A percentile compares a stretch with the other conserved stretches of the same genome.
These are phyloP conservation scores for Rhizoclosmatium sp. DNA, from an alignment of 192 early-diverging fungal genomes.

Conservation along the genomic window DNA sequence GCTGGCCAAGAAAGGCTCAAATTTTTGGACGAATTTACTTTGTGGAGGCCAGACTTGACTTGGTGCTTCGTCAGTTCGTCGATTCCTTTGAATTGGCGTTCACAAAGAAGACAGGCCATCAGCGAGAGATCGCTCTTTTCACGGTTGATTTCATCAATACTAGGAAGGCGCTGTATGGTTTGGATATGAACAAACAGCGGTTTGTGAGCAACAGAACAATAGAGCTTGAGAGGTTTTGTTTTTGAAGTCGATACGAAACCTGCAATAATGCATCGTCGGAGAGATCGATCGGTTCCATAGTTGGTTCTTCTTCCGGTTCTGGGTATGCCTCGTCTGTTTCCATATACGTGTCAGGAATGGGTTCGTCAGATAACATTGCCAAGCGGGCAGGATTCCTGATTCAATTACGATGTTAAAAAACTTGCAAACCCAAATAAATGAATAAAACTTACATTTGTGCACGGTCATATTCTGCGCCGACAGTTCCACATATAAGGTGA, in stretches of 20 bases:
- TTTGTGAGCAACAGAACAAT: neutral
- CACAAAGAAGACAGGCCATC: slow-evolving; percentile 67
- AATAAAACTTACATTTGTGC: neutral
- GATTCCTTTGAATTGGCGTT: slow-evolving; percentile 61
- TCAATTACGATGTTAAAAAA: too few species aligned
- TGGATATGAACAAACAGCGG: slow-evolving; percentile 42
- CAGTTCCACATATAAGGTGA: neutral
- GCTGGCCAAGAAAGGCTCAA: neutral
- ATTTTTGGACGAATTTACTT: slow-evolving; percentile 34
- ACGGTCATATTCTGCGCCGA: neutral
- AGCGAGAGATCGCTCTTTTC: slow-evolving; percentile 49
- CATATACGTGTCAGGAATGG: too few species aligned
- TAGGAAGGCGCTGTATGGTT: slow-evolving; percentile 35
- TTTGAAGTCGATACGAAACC: slow-evolving; percentile 7
- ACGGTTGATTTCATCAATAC: slow-evolving; percentile 44
- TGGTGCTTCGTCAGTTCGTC: slow-evolving; percentile 64
- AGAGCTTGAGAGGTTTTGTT: slow-evolving; percentile 25
- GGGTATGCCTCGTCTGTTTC: too few species aligned
- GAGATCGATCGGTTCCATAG: slow-evolving; percentile 23
- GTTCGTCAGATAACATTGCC: too few species aligned
- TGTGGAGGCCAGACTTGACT: slow-evolving; percentile 65
- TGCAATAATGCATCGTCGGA: slow-evolving; percentile 39
- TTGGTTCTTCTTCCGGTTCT: neutral
- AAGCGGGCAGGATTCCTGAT: too few species aligned
- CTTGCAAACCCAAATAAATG: too few species aligned